phyloP scores from a whole-genome alignment of 192 early-diverging fungal species.

The Backusella mclennaniae region DNA sequence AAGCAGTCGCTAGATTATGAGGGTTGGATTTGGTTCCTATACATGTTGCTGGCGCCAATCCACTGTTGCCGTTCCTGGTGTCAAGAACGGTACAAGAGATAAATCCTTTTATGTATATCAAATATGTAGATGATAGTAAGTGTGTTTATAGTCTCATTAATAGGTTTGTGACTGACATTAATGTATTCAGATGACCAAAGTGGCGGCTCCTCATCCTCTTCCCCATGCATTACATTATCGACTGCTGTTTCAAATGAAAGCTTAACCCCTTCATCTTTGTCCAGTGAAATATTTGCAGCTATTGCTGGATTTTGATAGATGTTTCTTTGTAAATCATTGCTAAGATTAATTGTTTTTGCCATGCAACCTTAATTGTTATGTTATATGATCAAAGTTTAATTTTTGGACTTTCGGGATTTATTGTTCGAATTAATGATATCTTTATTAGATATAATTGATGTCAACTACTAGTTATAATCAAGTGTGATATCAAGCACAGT shows the following conservation, averaged over 20 bases:
- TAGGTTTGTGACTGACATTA: background rate
- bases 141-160: background rate
- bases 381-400: no score
- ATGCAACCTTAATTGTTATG: no score
- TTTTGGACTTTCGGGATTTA: no score
- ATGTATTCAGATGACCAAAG: background rate
- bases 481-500: no score
- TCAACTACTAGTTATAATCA: no score
- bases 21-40: background rate
- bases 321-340: no score
- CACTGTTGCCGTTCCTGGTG: background rate
- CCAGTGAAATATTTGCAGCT: no score
- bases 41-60: constrained; percentile 6
- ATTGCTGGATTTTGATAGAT: no score
- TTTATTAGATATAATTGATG: no score
- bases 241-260: background rate
- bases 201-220: background rate
- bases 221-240: background rate
- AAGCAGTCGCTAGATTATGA: background rate
- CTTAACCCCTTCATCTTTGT: background rate
- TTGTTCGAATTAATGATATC: no score
- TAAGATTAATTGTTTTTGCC: no score
- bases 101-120: background rate
- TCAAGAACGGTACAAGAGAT: constrained; percentile 11
- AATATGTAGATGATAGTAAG: constrained; percentile 2